Evolutionary conservation across 2,329 filamentous ascomycete species (phyloP).

Genomic region (Colletotrichum acutatum): DNA sequence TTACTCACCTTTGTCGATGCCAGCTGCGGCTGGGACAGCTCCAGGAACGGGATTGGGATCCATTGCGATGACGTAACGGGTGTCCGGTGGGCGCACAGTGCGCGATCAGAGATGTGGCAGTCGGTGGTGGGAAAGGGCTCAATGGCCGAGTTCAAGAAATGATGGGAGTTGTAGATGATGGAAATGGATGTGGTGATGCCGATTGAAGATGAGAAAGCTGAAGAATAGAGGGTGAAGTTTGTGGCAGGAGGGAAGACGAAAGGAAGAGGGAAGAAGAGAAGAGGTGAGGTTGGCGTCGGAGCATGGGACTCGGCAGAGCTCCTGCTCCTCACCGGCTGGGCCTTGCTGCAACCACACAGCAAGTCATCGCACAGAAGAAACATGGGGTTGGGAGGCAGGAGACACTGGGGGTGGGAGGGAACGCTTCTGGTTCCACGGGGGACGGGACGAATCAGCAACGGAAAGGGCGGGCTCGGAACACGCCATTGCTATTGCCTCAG

Average conservation of each 20-base stretch:
- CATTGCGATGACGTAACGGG: slow-evolving; percentile 49
- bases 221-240: slow-evolving; percentile 10
- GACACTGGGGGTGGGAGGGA: not conserved
- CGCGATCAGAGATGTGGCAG: not conserved
- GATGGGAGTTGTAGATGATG: slow-evolving; percentile 3
- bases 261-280: slow-evolving; percentile 34
- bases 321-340: slow-evolving; percentile 1
- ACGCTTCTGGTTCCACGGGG: slow-evolving; percentile 6
- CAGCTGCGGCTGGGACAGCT: slow-evolving; percentile 37
- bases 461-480: slow-evolving; percentile 32
- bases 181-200: not conserved
- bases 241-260: slow-evolving; percentile 1
- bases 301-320: slow-evolving; percentile 3
- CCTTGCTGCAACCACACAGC: slow-evolving; percentile 22
- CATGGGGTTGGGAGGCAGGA: slow-evolving; percentile 19
- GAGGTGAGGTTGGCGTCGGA: slow-evolving; percentile 34
- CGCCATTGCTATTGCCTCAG: slow-evolving; percentile 21
- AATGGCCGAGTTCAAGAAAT: slow-evolving; percentile 22
- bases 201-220: slow-evolving; percentile 18
- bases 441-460: slow-evolving; percentile 29
- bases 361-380: slow-evolving; percentile 35
- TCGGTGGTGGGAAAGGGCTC: slow-evolving; percentile 3
- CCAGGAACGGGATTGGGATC: slow-evolving; percentile 39
- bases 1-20: slow-evolving; percentile 45
- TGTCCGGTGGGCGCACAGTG: slow-evolving; percentile 27